Evolutionary conservation across 495 filamentous ascomycete genomes (phyloP), one percentile per base, ranked within the genome.

Genomic region (Daldinia decipiens): DNA sequence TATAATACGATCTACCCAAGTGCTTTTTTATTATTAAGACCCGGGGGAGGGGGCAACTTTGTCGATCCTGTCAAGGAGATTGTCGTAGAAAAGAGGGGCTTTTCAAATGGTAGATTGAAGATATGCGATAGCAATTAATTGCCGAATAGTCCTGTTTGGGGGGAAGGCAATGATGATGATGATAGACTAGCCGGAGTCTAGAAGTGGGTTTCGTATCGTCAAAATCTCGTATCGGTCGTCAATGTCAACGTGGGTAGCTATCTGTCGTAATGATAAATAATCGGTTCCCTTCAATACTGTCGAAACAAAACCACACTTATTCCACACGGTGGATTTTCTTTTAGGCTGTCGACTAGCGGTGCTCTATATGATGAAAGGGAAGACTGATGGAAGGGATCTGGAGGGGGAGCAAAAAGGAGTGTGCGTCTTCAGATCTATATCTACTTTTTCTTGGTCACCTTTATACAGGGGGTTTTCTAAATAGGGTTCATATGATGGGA

Each of bases 1-100:
- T 73, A 73, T 73, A 73, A 73, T 62, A 68, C 62, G 70, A 72
- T 72, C 70, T 72, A 72, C 70, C 55, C 70, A 61, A 50, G 39
- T 36, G 13, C 21, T 19, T 47, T 47, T 52, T 29, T 67, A 62
- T 68, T 62, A 72, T 68, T 72, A 72, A 72, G 64, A 65, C 64
- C 60, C 54, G 70, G 70, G 70, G 65, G 54, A 36, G 51, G 51
- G 51, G 51, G 51, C 51, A 56, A 56, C 59, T 64, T 15, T 72
- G 70, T 68, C 70, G 70, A 72, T 72, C 70, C 65, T 65, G 24
- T 68, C 70, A 65, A 73, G 70, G 70, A 73, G 70, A 56, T 65
- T 26, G 61, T 68, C 34, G 65, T 68, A 65, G 61, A 73, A 68
- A 68, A 68, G 70, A 73, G 70, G 70, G 70, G 70, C 70, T 56